Evolutionary conservation across 495 filamentous ascomycete species (phyloP), one percentile per base, ranked within the genome.

Genomic region (Amniculicola lignicola): DNA sequence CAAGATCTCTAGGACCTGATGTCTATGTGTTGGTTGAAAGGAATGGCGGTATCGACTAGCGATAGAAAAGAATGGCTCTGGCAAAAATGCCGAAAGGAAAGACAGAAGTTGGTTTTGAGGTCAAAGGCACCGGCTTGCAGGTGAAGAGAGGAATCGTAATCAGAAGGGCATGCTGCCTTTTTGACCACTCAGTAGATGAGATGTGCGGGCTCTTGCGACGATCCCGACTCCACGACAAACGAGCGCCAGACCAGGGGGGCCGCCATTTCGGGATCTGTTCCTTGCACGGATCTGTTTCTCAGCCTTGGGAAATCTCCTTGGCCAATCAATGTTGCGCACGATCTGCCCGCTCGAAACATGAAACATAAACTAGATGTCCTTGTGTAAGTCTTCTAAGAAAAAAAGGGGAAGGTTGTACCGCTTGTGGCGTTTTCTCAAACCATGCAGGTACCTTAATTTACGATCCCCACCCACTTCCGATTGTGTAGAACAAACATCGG

Each of bases 21-120:
- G 23, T 24, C 10, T 1, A 31, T 43, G n/a, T n/a, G n/a, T n/a
- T n/a, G n/a, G n/a, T 56, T 37, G 10, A 42, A 64, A 60, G 31
- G 56, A 60, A 53, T 39, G 55, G 21, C 57, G n/a, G 31, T 27
- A 54, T 63, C 61, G 61, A 60, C 61, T 64, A 40, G 61, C 61
- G 61, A 59, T 52, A n/a, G 24, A 48, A 64, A 64, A 48, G 61
- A 64, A 36, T 37, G 61, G 45, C 56, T 33, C 0, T 24, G 46
- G 44, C 14, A 41, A 37, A 57, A 49, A 37, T 2, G 28, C 55
- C 43, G 14, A 24, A 59, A 57, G 28, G 59, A 60, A 59, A 45
- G 51, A 48, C 50, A 43, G 36, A 46, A 59, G 56, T 57, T 60
- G 51, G 56, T n/a, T 58, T 22, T 44, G 51, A 57, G 28, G 18